Conservation (phyloP, 495 filamentous ascomycete species). For the Neurospora pannonica region DNA sequence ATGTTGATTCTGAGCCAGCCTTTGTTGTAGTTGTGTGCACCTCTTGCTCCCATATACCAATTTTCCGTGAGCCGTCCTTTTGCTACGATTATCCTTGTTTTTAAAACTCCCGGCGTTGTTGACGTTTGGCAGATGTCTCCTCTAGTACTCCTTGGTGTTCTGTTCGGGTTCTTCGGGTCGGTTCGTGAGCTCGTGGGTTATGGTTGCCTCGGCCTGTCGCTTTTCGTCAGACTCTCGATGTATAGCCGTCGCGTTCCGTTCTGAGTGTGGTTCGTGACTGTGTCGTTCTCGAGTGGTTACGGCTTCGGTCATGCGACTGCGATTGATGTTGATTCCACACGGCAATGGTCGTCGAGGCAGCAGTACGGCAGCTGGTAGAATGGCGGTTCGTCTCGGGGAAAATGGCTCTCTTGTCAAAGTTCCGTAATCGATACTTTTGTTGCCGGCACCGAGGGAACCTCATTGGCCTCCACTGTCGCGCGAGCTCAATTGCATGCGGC, state of each 20-base stretch:
- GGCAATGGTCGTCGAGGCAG: background rate
- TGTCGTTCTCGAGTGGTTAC: background rate
- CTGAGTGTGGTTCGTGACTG: background rate
- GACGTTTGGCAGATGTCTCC: background rate
- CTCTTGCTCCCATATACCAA: background rate
- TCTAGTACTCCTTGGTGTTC: background rate
- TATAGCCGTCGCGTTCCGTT: background rate
- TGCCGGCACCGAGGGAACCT: slow-evolving; percentile 5
- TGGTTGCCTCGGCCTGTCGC: background rate
- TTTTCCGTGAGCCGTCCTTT: background rate
- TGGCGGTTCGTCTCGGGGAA: background rate
- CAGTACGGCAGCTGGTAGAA: background rate
- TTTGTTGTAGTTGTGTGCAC: background rate
- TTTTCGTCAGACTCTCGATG: background rate
- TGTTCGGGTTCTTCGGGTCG: slow-evolving; percentile 1
- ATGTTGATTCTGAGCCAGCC: slow-evolving; percentile 20
- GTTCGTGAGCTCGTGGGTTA: background rate
- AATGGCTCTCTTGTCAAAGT: background rate
- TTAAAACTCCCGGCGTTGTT: background rate
- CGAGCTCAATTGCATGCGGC: slow-evolving; percentile 1
- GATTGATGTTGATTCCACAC: background rate
- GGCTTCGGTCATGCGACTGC: background rate
- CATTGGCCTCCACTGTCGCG: slow-evolving; percentile 12
- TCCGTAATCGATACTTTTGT: slow-evolving; percentile 1
- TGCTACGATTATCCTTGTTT: too few relatives aligned